Base-by-base conservation (phyloP, 2,329 filamentous ascomycete species). In the Diplodia intermedia region DNA sequence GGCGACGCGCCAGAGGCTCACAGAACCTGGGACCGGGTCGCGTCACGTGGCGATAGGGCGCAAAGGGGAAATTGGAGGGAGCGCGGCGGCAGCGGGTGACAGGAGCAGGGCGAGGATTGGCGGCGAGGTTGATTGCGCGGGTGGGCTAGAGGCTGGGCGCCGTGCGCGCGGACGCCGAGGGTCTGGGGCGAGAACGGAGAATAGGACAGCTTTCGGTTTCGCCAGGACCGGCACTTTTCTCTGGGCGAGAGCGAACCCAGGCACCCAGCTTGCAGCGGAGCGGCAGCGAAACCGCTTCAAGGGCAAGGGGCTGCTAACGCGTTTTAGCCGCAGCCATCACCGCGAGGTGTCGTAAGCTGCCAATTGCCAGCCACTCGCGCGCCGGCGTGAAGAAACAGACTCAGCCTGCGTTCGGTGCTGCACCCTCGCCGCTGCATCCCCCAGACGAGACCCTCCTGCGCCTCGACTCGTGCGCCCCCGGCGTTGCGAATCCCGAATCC, bases 281-380 rank as follows among this genome's bases (percentile, higher is more conserved):
- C 62, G 62, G 49, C 33, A 65, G 26, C 49, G 49, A 65, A 65
- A 55, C 43, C 20, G 62, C 49, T 43, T 26, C 62, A 65, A 43
- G 50, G 49, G 36, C 65, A 67, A 67, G 65, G 65, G 65, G 65
- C 53, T 62, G 60, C 60, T 63, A 63, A 63, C 60, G n/a, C 29
- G 43, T 61, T 67, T 67, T 67, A 62, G 55, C 66, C 66, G 55
- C 66, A 54, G 54, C 55, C 40, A 43, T 50, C 57, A 43, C 57
- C 26, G 36, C 65, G 54, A 60, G 43, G 60, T 60, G 65, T 56
- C 53, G 55, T 67, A 62, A 67, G 66, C 66, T 53, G 63, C 63
- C 31, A 53, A 50, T 54, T 26, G 50, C 49, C 62, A 50, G 52
- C 53, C 53, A 15, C 43, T 29, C 23, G 53, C 40, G 52, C 53